Evolutionary conservation across 1,284 basidiomycete genomes (phyloP), one percentile per base, ranked within the genome.

Genomic region (Neotropicomus parvogracilis): DNA sequence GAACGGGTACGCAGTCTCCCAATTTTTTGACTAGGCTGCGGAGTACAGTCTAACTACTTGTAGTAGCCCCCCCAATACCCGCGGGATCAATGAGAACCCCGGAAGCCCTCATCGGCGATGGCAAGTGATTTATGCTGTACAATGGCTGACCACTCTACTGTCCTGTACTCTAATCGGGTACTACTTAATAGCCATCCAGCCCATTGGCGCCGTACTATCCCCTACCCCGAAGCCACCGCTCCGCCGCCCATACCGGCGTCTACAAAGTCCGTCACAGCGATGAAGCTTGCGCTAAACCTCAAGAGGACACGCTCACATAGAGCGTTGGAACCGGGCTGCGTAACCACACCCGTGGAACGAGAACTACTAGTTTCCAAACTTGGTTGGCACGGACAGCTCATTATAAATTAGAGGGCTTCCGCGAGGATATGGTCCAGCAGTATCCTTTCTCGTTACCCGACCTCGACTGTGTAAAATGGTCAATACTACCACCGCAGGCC

Each of bases 401-500:
- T 5, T 54, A 62, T 63, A 62, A 58, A 55, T 37, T 20, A 7
- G 3, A 31, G 16, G 29, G 2, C 17, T 13, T n/a, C 17, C 10
- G n/a, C 21, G n/a, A 6, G 1, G 8, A 17, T 24, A 6, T n/a
- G 1, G 6, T 33, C 11, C 17, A 27, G 6, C 17, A 27, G 6
- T 19, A 21, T 32, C 29, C 16, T 21, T 37, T 46, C n/a, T 24
- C 29, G 4, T 26, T 24, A 6, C n/a, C n/a, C n/a, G n/a, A n/a
- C n/a, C n/a, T n/a, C n/a, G 16, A 13, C 33, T 27, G n/a, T 26
- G 17, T 43, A 46, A 21, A 41, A 65, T 67, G 63, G 53, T 66
- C 3, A 65, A 66, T 34, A 31, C 62, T 17, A 49, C 60, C 2
- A 48, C 32, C 41, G 46, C 63, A 1, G 61, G 66, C 13, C 66